Evolutionary conservation across 768 basidiomycete genomes (phyloP), one percentile per base, ranked within the genome.

Genomic region (Psilocybe cyanescens): DNA sequence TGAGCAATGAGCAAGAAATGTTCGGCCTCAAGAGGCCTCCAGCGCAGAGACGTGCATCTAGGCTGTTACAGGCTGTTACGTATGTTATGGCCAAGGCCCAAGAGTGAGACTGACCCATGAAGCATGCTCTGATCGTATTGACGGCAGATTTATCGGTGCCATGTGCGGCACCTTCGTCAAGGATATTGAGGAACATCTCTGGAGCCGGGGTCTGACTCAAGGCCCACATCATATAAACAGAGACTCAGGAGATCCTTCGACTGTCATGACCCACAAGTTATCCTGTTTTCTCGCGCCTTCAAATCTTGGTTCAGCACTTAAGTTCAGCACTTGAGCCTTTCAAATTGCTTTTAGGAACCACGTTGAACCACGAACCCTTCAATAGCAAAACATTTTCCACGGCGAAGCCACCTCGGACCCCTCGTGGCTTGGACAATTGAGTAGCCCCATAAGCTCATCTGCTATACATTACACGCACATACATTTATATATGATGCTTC

Each of bases 401-500:
- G 37, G 37, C 14, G 14, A 11, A 44, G 41, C 11, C 14, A 16
- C 14, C 41, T 44, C 11, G 41, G 41, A 35, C 41, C 41, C 41
- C 41, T 44, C 41, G 41, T 44, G 41, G 41, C 41, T 44, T 44
- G 41, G 41, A 12, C 41, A 8, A 44, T 14, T 44, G 9, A 44
- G 14, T 44, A 44, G 11, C 41, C 41, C 41, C 41, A 44, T 44
- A 44, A 44, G 41, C 11, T n/a, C 41, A 44, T 44, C 41, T 44
- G n/a, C 8, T 44, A 50, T 50, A 37, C 47, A 58, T 45, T 45
- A 37, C 7, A 39, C 16, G 51, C 31, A 33, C 12, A 47, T 30
- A 56, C 56, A 57, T 47, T 47, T 31, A 56, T 45, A 46, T 30
- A 28, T 29, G 28, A 56, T 45, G 45, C 39, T 37, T 28, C 16